phyloP scores from a whole-genome alignment of 345 rosid species.

The Arabidopsis thaliana region DNA sequence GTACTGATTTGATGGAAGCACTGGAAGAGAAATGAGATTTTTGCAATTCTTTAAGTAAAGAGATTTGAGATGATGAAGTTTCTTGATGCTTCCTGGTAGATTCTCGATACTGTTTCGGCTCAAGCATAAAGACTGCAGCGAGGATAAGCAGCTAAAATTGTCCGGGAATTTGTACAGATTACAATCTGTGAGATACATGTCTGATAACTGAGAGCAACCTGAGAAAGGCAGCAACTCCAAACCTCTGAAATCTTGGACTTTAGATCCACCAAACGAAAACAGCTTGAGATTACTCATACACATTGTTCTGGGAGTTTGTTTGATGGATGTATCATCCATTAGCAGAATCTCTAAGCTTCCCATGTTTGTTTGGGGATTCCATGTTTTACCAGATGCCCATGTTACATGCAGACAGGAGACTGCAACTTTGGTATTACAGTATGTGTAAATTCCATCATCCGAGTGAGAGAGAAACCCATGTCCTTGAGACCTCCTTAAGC shows the following conservation, averaged over 20 bases:
- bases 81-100: constrained; percentile 42
- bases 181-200: constrained; percentile 43
- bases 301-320: constrained; percentile 32
- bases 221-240: constrained; percentile 36
- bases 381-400: too few relatives aligned
- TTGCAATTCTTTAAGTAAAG: constrained; percentile 41
- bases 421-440: too few relatives aligned
- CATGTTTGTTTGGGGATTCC: constrained; percentile 1
- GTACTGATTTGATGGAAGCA: constrained; percentile 42
- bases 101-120: constrained; percentile 37
- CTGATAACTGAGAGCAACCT: constrained; percentile 33
- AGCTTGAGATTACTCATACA: constrained; percentile 41
- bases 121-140: constrained; percentile 35
- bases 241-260: constrained; percentile 17
- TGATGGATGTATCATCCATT: constrained; percentile 32
- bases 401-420: too few relatives aligned
- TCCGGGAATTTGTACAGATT: constrained; percentile 42
- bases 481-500: too few relatives aligned
- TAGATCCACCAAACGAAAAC: constrained; percentile 40
- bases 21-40: constrained; percentile 35
- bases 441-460: too few relatives aligned
- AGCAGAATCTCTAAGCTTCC: constrained; percentile 43
- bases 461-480: too few relatives aligned
- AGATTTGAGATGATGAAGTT: constrained; percentile 36
- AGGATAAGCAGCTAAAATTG: constrained; percentile 34